Evolutionary conservation across 108 stramenopile species (phyloP).

Genomic region (Skeletonema menzelii): DNA sequence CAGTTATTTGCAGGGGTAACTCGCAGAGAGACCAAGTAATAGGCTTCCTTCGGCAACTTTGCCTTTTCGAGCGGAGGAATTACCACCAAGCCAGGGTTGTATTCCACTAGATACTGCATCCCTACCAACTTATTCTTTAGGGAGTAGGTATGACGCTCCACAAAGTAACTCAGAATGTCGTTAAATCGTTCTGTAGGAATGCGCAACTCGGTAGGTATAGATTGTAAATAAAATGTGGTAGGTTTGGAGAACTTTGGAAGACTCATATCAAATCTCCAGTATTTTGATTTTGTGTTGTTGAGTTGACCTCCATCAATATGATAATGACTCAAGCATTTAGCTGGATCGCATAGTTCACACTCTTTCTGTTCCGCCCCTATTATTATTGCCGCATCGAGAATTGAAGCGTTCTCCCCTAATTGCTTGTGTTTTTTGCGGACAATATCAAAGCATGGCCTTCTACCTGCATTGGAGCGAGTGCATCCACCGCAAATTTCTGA

Average conservation of each 20-base stretch:
- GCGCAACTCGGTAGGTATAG: conserved; percentile 34
- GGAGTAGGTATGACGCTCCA: conserved; percentile 19
- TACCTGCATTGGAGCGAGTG: conserved; percentile 6
- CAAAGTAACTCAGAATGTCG: conserved; percentile 20
- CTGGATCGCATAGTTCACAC: conserved; percentile 29
- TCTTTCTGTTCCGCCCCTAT: conserved; percentile 1
- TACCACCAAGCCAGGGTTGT: conserved; percentile 44
- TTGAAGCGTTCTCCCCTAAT: conserved; percentile 8
- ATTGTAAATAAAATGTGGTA: conserved; percentile 31
- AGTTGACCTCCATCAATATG: background rate
- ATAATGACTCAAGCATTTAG: conserved; percentile 18
- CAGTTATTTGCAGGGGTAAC: conserved; percentile 50
- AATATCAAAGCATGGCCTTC: conserved; percentile 8
- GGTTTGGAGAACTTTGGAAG: conserved; percentile 30
- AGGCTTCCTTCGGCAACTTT: conserved; percentile 28
- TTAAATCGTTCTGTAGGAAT: conserved; percentile 39
- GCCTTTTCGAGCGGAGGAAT: conserved; percentile 16
- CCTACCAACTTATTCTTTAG: conserved; percentile 4
- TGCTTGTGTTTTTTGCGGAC: background rate
- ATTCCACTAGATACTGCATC: conserved; percentile 33
- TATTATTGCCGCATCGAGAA: conserved; percentile 14
- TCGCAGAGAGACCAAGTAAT: conserved; percentile 38
- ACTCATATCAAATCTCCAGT: conserved; percentile 39
- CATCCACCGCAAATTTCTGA: conserved; percentile 22
- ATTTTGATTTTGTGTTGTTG: conserved; percentile 11